phyloP scores from a whole-genome alignment of 805 yeast genomes.

The Schwanniomyces polymorphus region DNA sequence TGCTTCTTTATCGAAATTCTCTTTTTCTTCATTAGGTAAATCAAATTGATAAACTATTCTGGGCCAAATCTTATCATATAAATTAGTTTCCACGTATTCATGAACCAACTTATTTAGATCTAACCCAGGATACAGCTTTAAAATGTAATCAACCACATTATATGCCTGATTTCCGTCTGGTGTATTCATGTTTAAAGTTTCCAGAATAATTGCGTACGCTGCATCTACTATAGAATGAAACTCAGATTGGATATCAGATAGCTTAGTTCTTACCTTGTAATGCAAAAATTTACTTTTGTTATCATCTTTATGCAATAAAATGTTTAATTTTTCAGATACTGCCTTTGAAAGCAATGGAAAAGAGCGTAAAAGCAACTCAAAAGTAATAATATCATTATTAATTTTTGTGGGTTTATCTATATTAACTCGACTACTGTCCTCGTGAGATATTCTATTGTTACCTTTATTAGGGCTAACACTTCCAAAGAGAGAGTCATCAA shows the following conservation, averaged over 20 bases:
- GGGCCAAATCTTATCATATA: conserved; percentile 69
- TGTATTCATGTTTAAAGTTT: conserved; percentile 33
- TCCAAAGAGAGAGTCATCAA: conserved; percentile 59
- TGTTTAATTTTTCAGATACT: conserved; percentile 37
- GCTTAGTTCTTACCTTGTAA: conserved; percentile 24
- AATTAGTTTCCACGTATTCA: conserved; percentile 68
- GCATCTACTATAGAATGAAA: conserved; percentile 33
- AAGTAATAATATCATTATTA: conserved; percentile 17
- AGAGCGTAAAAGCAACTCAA: conserved; percentile 36
- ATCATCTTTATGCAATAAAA: conserved; percentile 43
- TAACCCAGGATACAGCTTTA: conserved; percentile 33
- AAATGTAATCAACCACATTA: conserved; percentile 27
- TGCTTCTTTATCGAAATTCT: conserved; percentile 22
- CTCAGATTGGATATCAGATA: conserved; percentile 25
- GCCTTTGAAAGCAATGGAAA: conserved; percentile 40
- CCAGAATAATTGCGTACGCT: conserved; percentile 37
- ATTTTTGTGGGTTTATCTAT: not conserved
- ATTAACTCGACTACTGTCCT: not conserved
- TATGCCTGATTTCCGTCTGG: conserved; percentile 36
- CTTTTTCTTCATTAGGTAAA: conserved; percentile 19
- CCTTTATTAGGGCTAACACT: conserved; percentile 11
- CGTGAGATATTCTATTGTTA: not conserved
- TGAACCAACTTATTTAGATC: conserved; percentile 58
- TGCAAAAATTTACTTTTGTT: conserved; percentile 29
- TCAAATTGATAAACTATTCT: conserved; percentile 37